Conservation (phyloP, 2,329 filamentous ascomycete genomes). For the Fusarium scirpi region DNA sequence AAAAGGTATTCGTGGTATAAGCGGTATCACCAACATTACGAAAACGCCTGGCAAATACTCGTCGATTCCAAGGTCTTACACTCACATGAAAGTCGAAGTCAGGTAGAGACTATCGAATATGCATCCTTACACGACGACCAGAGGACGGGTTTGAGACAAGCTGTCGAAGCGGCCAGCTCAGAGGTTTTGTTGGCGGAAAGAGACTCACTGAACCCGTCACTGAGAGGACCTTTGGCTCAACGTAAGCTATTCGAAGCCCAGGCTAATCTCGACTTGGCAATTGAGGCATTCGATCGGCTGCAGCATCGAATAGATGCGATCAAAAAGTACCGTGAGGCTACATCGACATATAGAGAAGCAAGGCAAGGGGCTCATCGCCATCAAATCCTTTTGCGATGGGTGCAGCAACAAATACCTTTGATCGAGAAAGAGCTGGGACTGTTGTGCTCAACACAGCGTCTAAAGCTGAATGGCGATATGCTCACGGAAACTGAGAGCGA, state of each 20-base stretch:
- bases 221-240: constrained; percentile 17
- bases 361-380: constrained; percentile 31
- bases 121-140: neutral
- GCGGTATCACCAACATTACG: constrained; percentile 20
- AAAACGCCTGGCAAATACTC: constrained; percentile 33
- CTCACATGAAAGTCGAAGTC: constrained; percentile 10
- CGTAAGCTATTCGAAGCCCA: constrained; percentile 27
- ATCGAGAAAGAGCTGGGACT: constrained; percentile 34
- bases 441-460: constrained; percentile 1
- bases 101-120: constrained; percentile 20
- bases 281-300: constrained; percentile 29
- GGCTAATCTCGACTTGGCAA: constrained; percentile 28
- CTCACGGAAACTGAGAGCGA: constrained; percentile 3
- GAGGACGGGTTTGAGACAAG: constrained; percentile 9
- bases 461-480: neutral
- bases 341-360: constrained; percentile 25
- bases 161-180: constrained; percentile 33
- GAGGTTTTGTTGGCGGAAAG: constrained; percentile 35
- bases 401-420: constrained; percentile 30
- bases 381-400: constrained; percentile 39
- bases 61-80: constrained; percentile 15
- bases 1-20: constrained; percentile 34
- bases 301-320: constrained; percentile 22
- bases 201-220: constrained; percentile 32
- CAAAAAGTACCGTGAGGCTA: constrained; percentile 11